Percentiles rank a stretch among this genome's conserved stretches.
Conservation (phyloP, 306 rosid species). For the Crotalaria pallida region DNA sequence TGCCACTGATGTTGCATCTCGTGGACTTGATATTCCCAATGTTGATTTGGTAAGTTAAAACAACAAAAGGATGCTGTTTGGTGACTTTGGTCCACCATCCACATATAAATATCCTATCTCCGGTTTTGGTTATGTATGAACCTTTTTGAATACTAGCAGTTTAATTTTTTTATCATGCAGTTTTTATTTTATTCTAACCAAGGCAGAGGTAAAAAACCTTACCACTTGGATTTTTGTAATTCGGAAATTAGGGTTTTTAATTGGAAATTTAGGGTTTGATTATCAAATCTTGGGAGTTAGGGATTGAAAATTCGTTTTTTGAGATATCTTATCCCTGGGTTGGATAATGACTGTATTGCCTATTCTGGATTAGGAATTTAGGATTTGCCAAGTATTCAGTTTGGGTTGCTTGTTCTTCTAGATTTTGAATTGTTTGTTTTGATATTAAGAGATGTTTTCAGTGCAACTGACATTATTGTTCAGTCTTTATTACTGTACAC, state of each 20-base stretch:
- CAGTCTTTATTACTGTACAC: neutral
- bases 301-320: neutral
- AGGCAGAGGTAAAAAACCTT: neutral
- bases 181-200: neutral
- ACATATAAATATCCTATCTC: neutral
- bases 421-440: neutral
- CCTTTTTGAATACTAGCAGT: neutral
- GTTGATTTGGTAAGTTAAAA: constrained; percentile 79
- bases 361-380: neutral
- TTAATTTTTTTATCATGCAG: neutral
- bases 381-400: neutral
- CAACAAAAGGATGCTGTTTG: constrained; percentile 19
- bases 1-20: constrained; percentile 97
- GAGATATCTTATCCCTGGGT: constrained; percentile 3
- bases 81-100: constrained; percentile 15
- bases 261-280: neutral
- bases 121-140: constrained; percentile 3
- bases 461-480: neutral
- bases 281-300: neutral
- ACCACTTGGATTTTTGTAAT: constrained; percentile 6
- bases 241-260: neutral
- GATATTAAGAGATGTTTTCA: neutral
- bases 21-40: constrained; percentile 95
- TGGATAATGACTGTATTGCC: neutral
- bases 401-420: constrained; percentile 4